These are phyloP conservation scores for Dioscorea alata DNA, from an alignment of 106 monocot genomes.

Conservation along the genomic window DNA sequence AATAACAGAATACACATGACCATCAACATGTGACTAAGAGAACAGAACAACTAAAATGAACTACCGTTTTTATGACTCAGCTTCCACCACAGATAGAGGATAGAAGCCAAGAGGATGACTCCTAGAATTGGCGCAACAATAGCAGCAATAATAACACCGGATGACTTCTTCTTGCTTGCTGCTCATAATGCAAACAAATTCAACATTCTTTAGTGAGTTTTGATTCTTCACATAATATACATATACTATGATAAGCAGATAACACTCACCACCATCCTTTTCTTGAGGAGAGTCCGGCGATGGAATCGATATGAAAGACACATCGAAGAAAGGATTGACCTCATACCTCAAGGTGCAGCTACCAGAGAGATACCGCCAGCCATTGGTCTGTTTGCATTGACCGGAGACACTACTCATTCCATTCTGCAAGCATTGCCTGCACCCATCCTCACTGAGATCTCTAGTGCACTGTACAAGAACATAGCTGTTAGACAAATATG, in stretches of 20 bases:
- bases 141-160: not conserved
- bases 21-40: no score
- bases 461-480: constrained; percentile 31
- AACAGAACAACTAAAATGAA: not conserved
- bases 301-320: no score
- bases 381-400: constrained; percentile 14
- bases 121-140: constrained; percentile 9
- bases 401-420: constrained; percentile 3
- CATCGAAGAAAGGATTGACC: constrained; percentile 17
- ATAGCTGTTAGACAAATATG: constrained; percentile 2
- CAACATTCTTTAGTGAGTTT: no score
- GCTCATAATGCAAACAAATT: no score
- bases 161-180: no score
- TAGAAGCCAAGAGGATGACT: constrained; percentile 1
- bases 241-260: no score
- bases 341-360: constrained; percentile 30
- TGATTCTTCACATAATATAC: no score
- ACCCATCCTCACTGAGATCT: constrained; percentile 16
- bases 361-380: constrained; percentile 30
- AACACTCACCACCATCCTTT: no score
- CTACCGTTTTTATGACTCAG: constrained; percentile 1
- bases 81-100: constrained; percentile 8
- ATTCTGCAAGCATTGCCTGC: constrained; percentile 14
- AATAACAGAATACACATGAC: no score
- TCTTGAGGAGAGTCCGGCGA: no score